These are phyloP conservation scores for Quercus tomentella DNA, from an alignment of 331 rosid genomes.

Conservation along the genomic window DNA sequence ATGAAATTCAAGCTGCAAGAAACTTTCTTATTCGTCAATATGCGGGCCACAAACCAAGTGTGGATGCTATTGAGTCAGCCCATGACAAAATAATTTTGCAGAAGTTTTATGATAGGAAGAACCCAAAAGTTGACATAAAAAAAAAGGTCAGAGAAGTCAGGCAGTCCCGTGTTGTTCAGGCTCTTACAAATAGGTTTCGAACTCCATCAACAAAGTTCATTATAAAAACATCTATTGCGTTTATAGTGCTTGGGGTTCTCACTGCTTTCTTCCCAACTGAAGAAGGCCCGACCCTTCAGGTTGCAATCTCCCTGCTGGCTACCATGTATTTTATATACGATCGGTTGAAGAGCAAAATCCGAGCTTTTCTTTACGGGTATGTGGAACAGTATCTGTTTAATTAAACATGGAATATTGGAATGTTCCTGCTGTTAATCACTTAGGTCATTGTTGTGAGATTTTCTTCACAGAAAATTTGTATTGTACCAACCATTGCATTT, in stretches of 20 bases:
- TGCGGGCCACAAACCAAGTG: slow-evolving; percentile 85
- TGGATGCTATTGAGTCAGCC: slow-evolving; percentile 92
- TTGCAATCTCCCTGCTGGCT: slow-evolving; percentile 76
- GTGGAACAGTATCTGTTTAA: slow-evolving; percentile 17
- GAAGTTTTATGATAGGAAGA: slow-evolving; percentile 68
- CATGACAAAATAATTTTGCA: slow-evolving; percentile 92
- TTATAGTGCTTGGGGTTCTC: slow-evolving; percentile 70
- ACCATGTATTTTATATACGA: slow-evolving; percentile 77
- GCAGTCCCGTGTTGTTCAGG: slow-evolving; percentile 75
- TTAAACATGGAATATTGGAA: not conserved
- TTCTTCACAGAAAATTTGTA: not conserved
- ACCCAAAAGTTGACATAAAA: slow-evolving; percentile 79
- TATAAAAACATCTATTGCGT: slow-evolving; percentile 61
- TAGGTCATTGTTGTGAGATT: not conserved
- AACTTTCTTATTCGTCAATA: slow-evolving; percentile 82
- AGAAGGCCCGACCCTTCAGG: slow-evolving; percentile 98
- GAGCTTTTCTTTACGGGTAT: slow-evolving; percentile 82
- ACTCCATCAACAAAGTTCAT: slow-evolving; percentile 78
- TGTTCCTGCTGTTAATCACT: not conserved
- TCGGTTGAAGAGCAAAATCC: slow-evolving; percentile 72
- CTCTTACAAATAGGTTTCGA: slow-evolving; percentile 71
- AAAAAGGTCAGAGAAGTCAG: slow-evolving; percentile 74
- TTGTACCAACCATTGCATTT: not conserved
- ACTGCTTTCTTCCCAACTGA: slow-evolving; percentile 88
- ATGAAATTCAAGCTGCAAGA: slow-evolving; percentile 93